Evolutionary conservation across 2,329 filamentous ascomycete genomes (phyloP), one percentile per base, ranked within the genome.

Genomic region (Diplocarpon rosae): DNA sequence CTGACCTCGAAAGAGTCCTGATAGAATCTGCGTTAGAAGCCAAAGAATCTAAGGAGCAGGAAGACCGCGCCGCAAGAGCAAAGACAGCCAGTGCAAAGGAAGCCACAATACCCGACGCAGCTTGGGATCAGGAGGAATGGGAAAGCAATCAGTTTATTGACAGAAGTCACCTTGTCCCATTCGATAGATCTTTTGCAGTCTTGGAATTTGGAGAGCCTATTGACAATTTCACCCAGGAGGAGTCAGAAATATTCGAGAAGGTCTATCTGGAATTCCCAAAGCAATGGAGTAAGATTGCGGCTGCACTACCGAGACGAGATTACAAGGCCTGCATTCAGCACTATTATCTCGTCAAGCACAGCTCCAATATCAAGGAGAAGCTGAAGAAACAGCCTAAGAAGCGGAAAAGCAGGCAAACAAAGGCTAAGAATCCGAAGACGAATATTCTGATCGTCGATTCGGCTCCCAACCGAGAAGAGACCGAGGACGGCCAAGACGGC

Each of bases 271-370:
- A 86, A 49, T 76, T 75, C 46, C 83, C 84, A 0, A 92, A 92
- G 69, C 84, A 88, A 58, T 92, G 84, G 83, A 83, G 83, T 45
- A 79, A 77, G 55, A 79, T 92, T 46, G 82, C 85, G 5, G 77
- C 83, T 47, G 71, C 72, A 17, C 66, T 90, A 5, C 73, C 75
- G 0, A 70, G 73, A 27, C 77, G 85, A 17, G 79, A 84, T 56
- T 88, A 86, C 63, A 81, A 83, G 52, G 76, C 84, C 37, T 87
- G 83, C 62, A 92, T 92, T 54, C 82, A 87, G 59, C 87, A 89
- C 62, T 92, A 92, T 64, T 92, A 92, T 62, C 71, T 85, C 50
- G 85, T 82, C 59, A 92, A 78, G 65, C 83, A 82, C 65, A 72
- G 79, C 37, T 74, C 79, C 34, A 80, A 85, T 50, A 79, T 89